Evolutionary conservation across 805 yeast genomes (phyloP), one percentile per base, ranked within the genome.

Genomic region (Metschnikowia chrysomelidarum): DNA sequence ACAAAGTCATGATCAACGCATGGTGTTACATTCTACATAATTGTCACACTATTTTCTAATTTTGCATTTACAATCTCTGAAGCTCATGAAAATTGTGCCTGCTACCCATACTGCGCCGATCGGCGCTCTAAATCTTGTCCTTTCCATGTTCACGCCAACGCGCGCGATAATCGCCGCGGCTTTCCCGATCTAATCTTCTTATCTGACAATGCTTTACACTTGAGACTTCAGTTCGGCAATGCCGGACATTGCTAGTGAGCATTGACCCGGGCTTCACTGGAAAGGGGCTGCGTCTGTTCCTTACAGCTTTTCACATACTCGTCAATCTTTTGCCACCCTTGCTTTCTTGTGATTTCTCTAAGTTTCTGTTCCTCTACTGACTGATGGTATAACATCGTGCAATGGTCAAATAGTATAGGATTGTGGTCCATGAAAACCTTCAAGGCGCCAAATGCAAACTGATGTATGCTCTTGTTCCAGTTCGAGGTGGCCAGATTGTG

Each of bases 381-480:
- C 50, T 87, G 87, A 50, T 87, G 82, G 59, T 88, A 88, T 44
- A 86, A 62, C 50, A 86, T 74, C n/a, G 94, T 84, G 57, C 98
- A 91, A 56, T 88, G 89, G 57, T 89, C 96, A 61, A 87, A 93
- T 17, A 91, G 69, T 7, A 82, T 80, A 11, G 96, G 95, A 58
- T 89, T 89, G 34, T 93, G 82, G 53, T 91, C 97, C 80, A 89
- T 78, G 54, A 93, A 89, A 37, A 87, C 82, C 59, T 88, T 88
- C 51, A 93, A 70, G 0, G 98, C 96, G 39, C 84, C 85, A 64
- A 78, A 88, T 2, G 96, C 94, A 71, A 91, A 76, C 31, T 87
- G 80, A 48, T 91, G 93, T 27, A 93, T 89, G 24, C 95, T 87
- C 51, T 93, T 76, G 60, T 93, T 93, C 98, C 98, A 93, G 51